Evolutionary conservation across 2,329 filamentous ascomycete genomes (phyloP).

Genomic region (Septoria linicola): DNA sequence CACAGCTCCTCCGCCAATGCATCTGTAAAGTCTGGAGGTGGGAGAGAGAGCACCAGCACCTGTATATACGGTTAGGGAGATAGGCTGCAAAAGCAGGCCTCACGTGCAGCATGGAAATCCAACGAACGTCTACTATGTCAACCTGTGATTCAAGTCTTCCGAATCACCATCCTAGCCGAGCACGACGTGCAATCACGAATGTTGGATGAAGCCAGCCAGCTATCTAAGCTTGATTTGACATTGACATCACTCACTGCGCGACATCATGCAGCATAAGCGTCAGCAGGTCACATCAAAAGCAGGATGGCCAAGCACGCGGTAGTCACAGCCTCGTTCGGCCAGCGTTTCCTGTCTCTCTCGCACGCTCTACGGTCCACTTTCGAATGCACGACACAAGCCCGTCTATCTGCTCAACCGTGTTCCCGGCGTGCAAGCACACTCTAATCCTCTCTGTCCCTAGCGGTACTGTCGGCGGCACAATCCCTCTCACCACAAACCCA

Average conservation of each 20-base stretch:
- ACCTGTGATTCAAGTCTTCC: background rate
- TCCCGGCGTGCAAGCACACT: conserved; percentile 67
- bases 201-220: too few species aligned
- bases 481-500: conserved; percentile 62
- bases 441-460: conserved; percentile 62
- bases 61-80: conserved; percentile 26
- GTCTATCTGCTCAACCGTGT: conserved; percentile 58
- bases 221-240: too few species aligned
- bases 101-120: background rate
- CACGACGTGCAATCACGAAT: too few species aligned
- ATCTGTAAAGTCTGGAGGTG: conserved; percentile 36
- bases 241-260: background rate
- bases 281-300: too few species aligned
- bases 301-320: too few species aligned
- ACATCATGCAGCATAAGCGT: too few species aligned
- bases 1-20: conserved; percentile 54
- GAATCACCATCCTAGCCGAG: too few species aligned
- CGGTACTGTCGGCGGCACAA: conserved; percentile 68
- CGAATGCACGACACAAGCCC: conserved; percentile 51
- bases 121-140: background rate
- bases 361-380: conserved; percentile 46
- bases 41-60: conserved; percentile 15
- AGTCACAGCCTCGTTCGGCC: conserved; percentile 7
- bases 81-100: background rate
- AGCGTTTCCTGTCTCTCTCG: conserved; percentile 14